Evolutionary conservation across 768 basidiomycete genomes (phyloP).

Genomic region (Boletus rubropictus): DNA sequence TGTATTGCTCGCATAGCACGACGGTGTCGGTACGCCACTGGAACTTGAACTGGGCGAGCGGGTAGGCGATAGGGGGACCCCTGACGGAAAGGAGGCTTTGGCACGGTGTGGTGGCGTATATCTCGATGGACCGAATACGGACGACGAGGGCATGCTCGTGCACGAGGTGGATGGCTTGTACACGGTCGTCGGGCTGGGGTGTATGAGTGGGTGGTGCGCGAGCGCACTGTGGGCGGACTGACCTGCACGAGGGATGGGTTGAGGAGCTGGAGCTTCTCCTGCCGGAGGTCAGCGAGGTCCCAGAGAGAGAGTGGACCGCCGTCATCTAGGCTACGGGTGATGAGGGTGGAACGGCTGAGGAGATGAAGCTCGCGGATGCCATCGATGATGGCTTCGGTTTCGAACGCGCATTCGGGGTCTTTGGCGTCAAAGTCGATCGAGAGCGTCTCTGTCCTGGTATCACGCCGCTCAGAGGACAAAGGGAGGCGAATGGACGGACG

Average conservation of each 20-base stretch:
- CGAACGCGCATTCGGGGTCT: constrained; percentile 36
- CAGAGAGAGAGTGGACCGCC: constrained; percentile 32
- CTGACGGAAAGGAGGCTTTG: constrained; percentile 12
- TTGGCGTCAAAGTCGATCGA: constrained; percentile 34
- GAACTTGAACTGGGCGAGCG: constrained; percentile 44
- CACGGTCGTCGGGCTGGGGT: constrained; percentile 31
- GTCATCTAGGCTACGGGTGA: constrained; percentile 31
- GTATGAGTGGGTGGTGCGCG: not conserved
- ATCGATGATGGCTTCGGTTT: constrained; percentile 28
- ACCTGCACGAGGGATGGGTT: constrained; percentile 33
- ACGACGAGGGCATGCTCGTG: constrained; percentile 43
- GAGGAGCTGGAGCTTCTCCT: constrained; percentile 31
- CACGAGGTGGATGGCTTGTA: constrained; percentile 39
- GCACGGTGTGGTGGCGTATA: constrained; percentile 35
- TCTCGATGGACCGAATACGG: constrained; percentile 36
- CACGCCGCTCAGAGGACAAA: not conserved
- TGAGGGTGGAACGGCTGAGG: constrained; percentile 34
- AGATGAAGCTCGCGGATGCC: constrained; percentile 31
- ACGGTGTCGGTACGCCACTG: constrained; percentile 55
- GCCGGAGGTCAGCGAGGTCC: constrained; percentile 29
- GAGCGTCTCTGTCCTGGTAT: constrained; percentile 38
- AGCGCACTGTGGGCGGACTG: not conserved
- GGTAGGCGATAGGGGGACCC: constrained; percentile 31
- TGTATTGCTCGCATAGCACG: constrained; percentile 32
- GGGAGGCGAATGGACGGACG: not conserved